Percentiles rank a stretch among this genome's conserved stretches.
Conservation (phyloP, 345 rosid genomes). For the Gossypium ekmanianum region DNA sequence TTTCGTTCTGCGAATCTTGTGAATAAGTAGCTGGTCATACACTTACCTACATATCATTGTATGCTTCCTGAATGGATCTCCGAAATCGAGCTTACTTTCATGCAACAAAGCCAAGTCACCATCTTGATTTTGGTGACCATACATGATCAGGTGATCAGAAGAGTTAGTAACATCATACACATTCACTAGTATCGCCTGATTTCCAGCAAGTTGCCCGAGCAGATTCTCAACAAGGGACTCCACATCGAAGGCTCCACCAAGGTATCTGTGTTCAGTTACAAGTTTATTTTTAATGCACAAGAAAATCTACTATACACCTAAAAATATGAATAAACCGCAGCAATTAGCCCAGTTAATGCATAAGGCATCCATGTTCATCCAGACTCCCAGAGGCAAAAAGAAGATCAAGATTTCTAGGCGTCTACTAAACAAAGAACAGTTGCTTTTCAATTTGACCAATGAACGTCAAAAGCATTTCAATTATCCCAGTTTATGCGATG, state of each 20-base stretch:
- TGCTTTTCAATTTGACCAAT: too few species aligned
- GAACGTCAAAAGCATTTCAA: too few species aligned
- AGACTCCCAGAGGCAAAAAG: not conserved
- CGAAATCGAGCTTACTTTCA: slow-evolving; percentile 86
- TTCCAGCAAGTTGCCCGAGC: slow-evolving; percentile 95
- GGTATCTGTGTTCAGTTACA: slow-evolving; percentile 54
- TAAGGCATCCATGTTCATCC: not conserved
- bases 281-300: not conserved
- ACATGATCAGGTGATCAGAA: slow-evolving; percentile 84
- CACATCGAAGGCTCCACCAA: slow-evolving; percentile 98
- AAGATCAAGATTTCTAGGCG: too few species aligned
- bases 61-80: slow-evolving; percentile 93
- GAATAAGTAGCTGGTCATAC: slow-evolving; percentile 11
- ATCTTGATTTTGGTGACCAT: slow-evolving; percentile 74
- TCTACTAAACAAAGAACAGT: too few species aligned
- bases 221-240: slow-evolving; percentile 98
- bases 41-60: slow-evolving; percentile 85
- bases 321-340: not conserved
- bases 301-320: not conserved
- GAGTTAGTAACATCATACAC: slow-evolving; percentile 86
- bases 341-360: not conserved
- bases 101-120: slow-evolving; percentile 69
- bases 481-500: too few species aligned
- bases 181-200: slow-evolving; percentile 85
- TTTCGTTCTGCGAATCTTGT: slow-evolving; percentile 1